These are phyloP conservation scores for Setomelanomma holmii DNA, from an alignment of 2,329 filamentous ascomycete species.

Conservation along the genomic window DNA sequence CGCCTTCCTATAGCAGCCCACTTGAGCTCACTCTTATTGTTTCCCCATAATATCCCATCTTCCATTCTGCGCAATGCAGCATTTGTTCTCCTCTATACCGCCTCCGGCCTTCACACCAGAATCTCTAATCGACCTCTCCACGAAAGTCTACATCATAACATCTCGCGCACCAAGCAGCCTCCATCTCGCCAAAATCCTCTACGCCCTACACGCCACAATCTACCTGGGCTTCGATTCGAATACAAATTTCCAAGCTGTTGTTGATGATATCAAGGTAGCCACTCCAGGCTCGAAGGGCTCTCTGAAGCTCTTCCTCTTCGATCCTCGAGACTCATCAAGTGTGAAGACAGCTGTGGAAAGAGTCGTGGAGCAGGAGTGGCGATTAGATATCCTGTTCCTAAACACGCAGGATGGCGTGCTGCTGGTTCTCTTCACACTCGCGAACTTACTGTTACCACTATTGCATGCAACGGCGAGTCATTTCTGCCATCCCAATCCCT, in stretches of 20 bases:
- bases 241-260: slow-evolving; percentile 48
- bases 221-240: slow-evolving; percentile 53
- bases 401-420: slow-evolving; percentile 16
- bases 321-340: too few relatives aligned
- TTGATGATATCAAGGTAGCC: slow-evolving; percentile 50
- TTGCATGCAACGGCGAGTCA: slow-evolving; percentile 8
- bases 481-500: slow-evolving; percentile 18
- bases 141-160: slow-evolving; percentile 59
- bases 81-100: slow-evolving; percentile 32
- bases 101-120: slow-evolving; percentile 53
- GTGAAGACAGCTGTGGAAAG: slow-evolving; percentile 44
- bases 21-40: too few relatives aligned
- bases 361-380: slow-evolving; percentile 46
- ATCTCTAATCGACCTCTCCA: slow-evolving; percentile 53
- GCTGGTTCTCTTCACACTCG: slow-evolving; percentile 18
- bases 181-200: slow-evolving; percentile 61
- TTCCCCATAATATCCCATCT: too few relatives aligned
- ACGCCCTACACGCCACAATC: slow-evolving; percentile 60
- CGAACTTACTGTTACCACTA: slow-evolving; percentile 13
- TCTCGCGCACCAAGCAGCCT: slow-evolving; percentile 56
- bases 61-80: neutral
- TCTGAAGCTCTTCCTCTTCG: slow-evolving; percentile 29
- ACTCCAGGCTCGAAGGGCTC: slow-evolving; percentile 42
- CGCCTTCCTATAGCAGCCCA: too few relatives aligned
- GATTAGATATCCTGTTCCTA: slow-evolving; percentile 50